These are phyloP conservation scores for Fusarium sp. DNA, from an alignment of 2,329 filamentous ascomycete species.

Conservation along the genomic window DNA sequence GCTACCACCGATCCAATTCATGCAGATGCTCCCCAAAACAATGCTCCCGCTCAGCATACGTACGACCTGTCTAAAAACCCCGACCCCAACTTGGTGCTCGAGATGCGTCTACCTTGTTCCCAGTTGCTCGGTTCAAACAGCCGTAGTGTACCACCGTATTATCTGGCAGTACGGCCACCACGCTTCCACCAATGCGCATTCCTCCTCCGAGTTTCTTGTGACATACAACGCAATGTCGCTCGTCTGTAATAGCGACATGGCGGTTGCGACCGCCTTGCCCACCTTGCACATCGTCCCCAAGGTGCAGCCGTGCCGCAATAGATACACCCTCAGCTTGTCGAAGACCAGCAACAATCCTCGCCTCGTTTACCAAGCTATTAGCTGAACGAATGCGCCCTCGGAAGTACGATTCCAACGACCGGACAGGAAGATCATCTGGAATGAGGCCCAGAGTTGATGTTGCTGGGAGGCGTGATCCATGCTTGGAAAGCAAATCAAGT, in stretches of 20 bases:
- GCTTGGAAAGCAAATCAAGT: slow-evolving; percentile 87
- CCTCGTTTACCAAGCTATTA: slow-evolving; percentile 84
- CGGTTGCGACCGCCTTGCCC: slow-evolving; percentile 67
- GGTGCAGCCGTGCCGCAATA: slow-evolving; percentile 76
- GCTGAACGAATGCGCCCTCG: slow-evolving; percentile 87
- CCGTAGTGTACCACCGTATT: slow-evolving; percentile 85
- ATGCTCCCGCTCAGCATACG: slow-evolving; percentile 25
- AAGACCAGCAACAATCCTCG: slow-evolving; percentile 80
- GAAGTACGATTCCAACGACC: slow-evolving; percentile 90
- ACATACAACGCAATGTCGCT: slow-evolving; percentile 90
- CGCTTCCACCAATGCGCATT: slow-evolving; percentile 90
- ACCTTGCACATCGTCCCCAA: slow-evolving; percentile 74
- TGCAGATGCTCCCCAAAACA: slow-evolving; percentile 40
- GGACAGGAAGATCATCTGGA: slow-evolving; percentile 81
- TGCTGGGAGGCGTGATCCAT: slow-evolving; percentile 91
- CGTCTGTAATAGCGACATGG: slow-evolving; percentile 85
- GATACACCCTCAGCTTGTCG: slow-evolving; percentile 83
- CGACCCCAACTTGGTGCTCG: slow-evolving; percentile 55
- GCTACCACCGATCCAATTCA: slow-evolving; percentile 40
- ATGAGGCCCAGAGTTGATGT: slow-evolving; percentile 88
- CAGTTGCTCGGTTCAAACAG: slow-evolving; percentile 70
- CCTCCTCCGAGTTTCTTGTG: slow-evolving; percentile 88
- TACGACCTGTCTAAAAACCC: slow-evolving; percentile 49
- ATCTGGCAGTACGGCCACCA: slow-evolving; percentile 89
- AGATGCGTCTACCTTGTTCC: slow-evolving; percentile 51